Conservation (phyloP, 371 early-diverging fungal species). For the Haplosporangium sp. region DNA sequence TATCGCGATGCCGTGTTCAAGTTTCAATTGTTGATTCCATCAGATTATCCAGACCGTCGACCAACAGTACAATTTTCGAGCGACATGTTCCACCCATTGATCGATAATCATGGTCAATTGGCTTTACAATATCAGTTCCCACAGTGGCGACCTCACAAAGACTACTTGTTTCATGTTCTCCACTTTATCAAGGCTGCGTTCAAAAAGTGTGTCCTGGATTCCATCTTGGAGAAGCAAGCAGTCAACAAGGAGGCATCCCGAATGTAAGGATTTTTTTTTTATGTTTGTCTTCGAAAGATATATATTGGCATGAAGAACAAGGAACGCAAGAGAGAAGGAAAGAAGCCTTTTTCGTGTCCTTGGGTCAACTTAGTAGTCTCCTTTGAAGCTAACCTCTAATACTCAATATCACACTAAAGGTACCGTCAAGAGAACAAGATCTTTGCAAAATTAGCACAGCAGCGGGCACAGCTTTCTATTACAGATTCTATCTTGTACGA, state of each 20-base stretch:
- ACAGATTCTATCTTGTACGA: constrained; percentile 79
- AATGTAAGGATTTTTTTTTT: constrained; percentile 60
- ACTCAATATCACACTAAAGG: constrained; percentile 29
- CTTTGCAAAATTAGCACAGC: constrained; percentile 82
- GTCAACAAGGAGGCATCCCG: constrained; percentile 80
- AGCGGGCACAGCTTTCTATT: constrained; percentile 83
- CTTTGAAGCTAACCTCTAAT: not conserved
- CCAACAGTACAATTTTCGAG: constrained; percentile 92
- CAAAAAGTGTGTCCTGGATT: constrained; percentile 78
- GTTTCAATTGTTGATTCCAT: constrained; percentile 90
- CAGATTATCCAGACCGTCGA: constrained; percentile 83
- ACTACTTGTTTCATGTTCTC: constrained; percentile 86
- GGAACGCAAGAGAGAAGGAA: not conserved
- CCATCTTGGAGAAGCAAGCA: constrained; percentile 76
- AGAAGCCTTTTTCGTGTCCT: not conserved
- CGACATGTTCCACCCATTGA: constrained; percentile 96
- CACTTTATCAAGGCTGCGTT: constrained; percentile 90
- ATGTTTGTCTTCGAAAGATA: not conserved
- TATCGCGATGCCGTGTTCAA: constrained; percentile 95
- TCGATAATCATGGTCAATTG: constrained; percentile 73
- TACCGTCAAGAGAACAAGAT: constrained; percentile 73
- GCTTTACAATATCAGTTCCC: constrained; percentile 82
- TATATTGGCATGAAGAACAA: not conserved
- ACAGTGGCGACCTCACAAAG: constrained; percentile 84
- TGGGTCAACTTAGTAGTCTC: not conserved